These are phyloP conservation scores for Penicillium sp. DNA, from an alignment of 2,329 filamentous ascomycete species.

Conservation along the genomic window DNA sequence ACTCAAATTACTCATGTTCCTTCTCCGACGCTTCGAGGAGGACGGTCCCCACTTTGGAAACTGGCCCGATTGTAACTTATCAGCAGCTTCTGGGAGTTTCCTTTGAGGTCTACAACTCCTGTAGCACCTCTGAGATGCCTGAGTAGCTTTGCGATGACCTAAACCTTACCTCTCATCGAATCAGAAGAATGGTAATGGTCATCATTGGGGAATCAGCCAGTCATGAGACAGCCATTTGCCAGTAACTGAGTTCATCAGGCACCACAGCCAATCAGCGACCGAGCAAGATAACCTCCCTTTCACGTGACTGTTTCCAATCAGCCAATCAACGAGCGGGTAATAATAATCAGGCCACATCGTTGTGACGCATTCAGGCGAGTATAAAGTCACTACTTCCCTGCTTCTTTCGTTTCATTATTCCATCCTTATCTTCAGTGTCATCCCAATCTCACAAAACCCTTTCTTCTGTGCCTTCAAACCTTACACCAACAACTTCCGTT, in stretches of 20 bases:
- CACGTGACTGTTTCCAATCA: background rate
- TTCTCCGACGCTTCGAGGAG: background rate
- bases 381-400: conserved; percentile 10
- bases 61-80: background rate
- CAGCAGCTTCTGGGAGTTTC: background rate
- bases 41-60: background rate
- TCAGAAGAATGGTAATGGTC: conserved; percentile 22
- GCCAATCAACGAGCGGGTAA: conserved; percentile 37
- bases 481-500: background rate
- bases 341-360: conserved; percentile 32
- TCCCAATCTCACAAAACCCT: background rate
- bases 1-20: background rate
- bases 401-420: background rate
- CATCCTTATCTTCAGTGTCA: background rate
- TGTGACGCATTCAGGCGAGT: conserved; percentile 27
- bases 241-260: background rate
- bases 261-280: conserved; percentile 24
- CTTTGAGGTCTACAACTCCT: background rate
- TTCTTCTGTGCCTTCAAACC: background rate
- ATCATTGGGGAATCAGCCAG: conserved; percentile 16
- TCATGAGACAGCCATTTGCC: conserved; percentile 12
- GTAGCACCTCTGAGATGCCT: background rate
- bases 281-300: background rate
- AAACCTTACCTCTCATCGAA: conserved; percentile 13
- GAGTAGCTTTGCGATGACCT: background rate